Percentiles rank a stretch among this genome's conserved stretches.
phyloP scores from a whole-genome alignment of 208 protist genomes.

The Acanthamoeba divionensis region DNA sequence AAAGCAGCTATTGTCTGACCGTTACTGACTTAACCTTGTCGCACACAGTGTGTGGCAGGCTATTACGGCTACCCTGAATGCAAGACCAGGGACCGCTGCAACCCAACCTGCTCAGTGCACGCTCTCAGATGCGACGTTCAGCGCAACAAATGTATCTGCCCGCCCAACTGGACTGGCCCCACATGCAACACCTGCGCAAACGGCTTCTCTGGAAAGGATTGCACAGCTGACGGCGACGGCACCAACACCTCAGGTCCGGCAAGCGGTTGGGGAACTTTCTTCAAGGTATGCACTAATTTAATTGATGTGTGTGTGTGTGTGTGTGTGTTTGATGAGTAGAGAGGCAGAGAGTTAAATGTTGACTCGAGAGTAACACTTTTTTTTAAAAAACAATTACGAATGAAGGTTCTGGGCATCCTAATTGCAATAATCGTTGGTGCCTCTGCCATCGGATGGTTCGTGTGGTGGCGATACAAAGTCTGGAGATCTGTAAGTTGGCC shows the following conservation, averaged over 20 bases:
- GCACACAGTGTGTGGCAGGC: background rate
- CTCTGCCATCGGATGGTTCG: slow-evolving; percentile 6
- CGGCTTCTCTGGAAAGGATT: slow-evolving; percentile 7
- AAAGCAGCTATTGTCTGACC: background rate
- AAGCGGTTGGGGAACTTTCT: slow-evolving; percentile 22
- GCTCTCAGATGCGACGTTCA: slow-evolving; percentile 10
- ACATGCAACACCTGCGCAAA: background rate
- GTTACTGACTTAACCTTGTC: background rate
- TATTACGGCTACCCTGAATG: background rate
- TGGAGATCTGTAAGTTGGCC: background rate
- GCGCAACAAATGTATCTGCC: slow-evolving; percentile 37
- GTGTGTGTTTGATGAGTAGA: too few relatives aligned
- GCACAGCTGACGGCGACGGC: background rate
- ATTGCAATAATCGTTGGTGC: background rate
- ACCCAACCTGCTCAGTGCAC: background rate
- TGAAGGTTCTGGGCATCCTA: background rate
- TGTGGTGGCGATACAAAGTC: slow-evolving; percentile 42
- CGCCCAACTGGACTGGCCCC: slow-evolving; percentile 31
- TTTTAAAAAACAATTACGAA: too few relatives aligned
- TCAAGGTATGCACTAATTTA: too few relatives aligned
- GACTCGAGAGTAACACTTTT: too few relatives aligned
- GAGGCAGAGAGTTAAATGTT: too few relatives aligned
- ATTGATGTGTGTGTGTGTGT: too few relatives aligned
- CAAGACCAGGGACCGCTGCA: background rate
- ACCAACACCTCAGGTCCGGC: background rate